These are phyloP conservation scores for Paracamarosporium sp. DNA, from an alignment of 2,329 filamentous ascomycete species.

Conservation along the genomic window DNA sequence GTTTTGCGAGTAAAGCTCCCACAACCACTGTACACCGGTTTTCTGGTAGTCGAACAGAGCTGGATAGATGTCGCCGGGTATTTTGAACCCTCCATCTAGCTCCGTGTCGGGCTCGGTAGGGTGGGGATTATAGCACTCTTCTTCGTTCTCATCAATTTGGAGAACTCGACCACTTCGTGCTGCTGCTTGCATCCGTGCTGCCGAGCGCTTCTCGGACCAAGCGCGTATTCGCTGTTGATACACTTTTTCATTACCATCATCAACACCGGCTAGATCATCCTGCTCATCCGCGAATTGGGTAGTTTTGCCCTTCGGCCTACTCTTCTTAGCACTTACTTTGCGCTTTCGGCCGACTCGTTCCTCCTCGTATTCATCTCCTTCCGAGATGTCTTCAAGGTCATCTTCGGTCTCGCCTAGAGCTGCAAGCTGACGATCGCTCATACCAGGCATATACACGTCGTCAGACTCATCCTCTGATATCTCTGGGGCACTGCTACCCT, in stretches of 20 bases:
- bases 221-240: slow-evolving; percentile 77
- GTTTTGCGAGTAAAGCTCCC: slow-evolving; percentile 86
- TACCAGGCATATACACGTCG: slow-evolving; percentile 49
- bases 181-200: slow-evolving; percentile 60
- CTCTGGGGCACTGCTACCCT: slow-evolving; percentile 24
- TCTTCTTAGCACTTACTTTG: slow-evolving; percentile 39
- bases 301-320: slow-evolving; percentile 28
- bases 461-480: slow-evolving; percentile 46
- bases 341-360: slow-evolving; percentile 49
- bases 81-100: slow-evolving; percentile 75
- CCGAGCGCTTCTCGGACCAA: slow-evolving; percentile 73
- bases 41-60: slow-evolving; percentile 97
- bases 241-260: slow-evolving; percentile 86
- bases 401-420: slow-evolving; percentile 48
- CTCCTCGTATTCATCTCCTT: slow-evolving; percentile 49
- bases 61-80: slow-evolving; percentile 92
- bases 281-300: slow-evolving; percentile 33
- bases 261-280: slow-evolving; percentile 70
- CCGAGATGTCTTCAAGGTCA: slow-evolving; percentile 37
- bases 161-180: slow-evolving; percentile 39
- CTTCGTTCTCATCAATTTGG: slow-evolving; percentile 48
- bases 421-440: slow-evolving; percentile 48
- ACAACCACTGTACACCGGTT: slow-evolving; percentile 94
- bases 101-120: slow-evolving; percentile 79
- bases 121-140: slow-evolving; percentile 86